Evolutionary conservation across 306 rosid genomes (phyloP).

Genomic region (Cucumis hystrix): DNA sequence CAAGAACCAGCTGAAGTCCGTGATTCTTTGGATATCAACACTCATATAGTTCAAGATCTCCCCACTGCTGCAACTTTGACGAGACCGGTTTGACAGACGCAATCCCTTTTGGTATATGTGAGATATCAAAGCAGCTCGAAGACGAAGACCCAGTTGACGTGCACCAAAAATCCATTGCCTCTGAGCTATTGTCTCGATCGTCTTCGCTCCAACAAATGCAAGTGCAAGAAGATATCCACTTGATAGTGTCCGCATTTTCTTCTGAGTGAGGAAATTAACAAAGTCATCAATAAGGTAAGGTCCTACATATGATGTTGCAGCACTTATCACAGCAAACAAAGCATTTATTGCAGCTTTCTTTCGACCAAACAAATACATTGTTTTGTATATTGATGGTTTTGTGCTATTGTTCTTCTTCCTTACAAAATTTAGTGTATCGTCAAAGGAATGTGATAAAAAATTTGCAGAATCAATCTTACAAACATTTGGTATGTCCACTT

Average conservation of each 20-base stretch:
- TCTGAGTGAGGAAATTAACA: slow-evolving; percentile 46
- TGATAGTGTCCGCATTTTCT: slow-evolving; percentile 32
- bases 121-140: slow-evolving; percentile 68
- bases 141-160: slow-evolving; percentile 79
- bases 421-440: slow-evolving; percentile 35
- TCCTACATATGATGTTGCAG: slow-evolving; percentile 83
- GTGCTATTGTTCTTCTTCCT: slow-evolving; percentile 42
- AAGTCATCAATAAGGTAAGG: slow-evolving; percentile 84
- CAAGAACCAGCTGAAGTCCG: slow-evolving; percentile 72
- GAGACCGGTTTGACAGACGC: slow-evolving; percentile 47
- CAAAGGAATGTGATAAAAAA: slow-evolving; percentile 36
- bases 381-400: slow-evolving; percentile 57
- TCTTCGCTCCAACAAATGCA: slow-evolving; percentile 59
- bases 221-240: slow-evolving; percentile 63
- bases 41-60: slow-evolving; percentile 94
- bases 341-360: slow-evolving; percentile 76
- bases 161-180: slow-evolving; percentile 98
- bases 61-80: slow-evolving; percentile 71
- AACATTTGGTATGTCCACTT: slow-evolving; percentile 54
- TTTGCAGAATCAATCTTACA: slow-evolving; percentile 59
- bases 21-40: slow-evolving; percentile 86
- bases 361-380: slow-evolving; percentile 52
- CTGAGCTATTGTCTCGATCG: slow-evolving; percentile 66
- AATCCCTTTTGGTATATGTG: slow-evolving; percentile 72
- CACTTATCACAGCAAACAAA: slow-evolving; percentile 44